Base-by-base conservation (phyloP, 2,329 filamentous ascomycete genomes). In the Chaetomium globosum region DNA sequence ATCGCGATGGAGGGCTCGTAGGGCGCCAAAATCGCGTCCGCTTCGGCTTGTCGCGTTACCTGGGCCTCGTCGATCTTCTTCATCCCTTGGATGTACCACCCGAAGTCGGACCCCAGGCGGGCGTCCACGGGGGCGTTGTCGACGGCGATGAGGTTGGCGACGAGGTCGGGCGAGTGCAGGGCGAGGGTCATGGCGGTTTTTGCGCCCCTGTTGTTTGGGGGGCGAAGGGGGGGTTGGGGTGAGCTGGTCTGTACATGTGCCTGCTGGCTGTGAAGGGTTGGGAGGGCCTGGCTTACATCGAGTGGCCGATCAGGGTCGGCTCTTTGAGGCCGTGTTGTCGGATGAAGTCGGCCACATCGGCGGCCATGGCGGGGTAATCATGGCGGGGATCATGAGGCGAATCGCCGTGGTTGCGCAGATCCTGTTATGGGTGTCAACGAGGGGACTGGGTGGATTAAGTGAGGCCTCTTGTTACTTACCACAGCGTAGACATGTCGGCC, bases 81-180 rank as follows among this genome's bases (percentile, higher is more conserved):
- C 93, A 99, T 97, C 65, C 87, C 94, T 61, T 87, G 85, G 26
- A 96, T 83, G 77, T 97, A 98, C 67, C 86, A 87, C 3, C 82
- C 85, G 75, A 98, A 98, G 73, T 89, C 86, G 68, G 84, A 86
- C 68, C 86, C 84, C 3, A 98, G 82, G 0, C 85, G 84, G 16
- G 90, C 90, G 75, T 96, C 92, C 9, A 96, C 83, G 2, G 94
- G 94, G 4, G 93, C 92, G 75, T 98, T 98, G 80, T 98, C 94
- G 13, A 98, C 93, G 1, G 92, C 84, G 31, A 97, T 84, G 59
- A 98, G 80, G 71, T 89, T 86, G 19, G 83, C 81, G 65, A 97
- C 83, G 2, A 87, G 79, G 6, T 85, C 80, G 0, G 92, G 91
- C 0, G 86, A 83, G 52, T 84, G 81, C 43, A 98, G 84, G 3